These are phyloP conservation scores for Phyllosticta citriasiana DNA, from an alignment of 2,329 filamentous ascomycete species.

Conservation along the genomic window DNA sequence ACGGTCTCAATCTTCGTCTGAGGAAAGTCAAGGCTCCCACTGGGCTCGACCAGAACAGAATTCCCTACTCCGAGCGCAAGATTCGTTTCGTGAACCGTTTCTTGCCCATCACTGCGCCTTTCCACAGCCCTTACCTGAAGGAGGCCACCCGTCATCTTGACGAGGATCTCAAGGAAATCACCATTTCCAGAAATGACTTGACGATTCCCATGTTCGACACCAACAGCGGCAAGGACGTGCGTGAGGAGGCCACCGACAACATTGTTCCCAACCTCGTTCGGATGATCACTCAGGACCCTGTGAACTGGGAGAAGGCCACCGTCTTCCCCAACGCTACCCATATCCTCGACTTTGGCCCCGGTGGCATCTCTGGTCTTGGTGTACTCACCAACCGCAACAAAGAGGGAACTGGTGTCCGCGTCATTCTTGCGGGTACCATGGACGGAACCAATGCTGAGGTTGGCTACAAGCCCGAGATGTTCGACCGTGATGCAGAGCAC, in stretches of 20 bases:
- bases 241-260: slow-evolving; percentile 57
- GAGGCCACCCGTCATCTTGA: slow-evolving; percentile 75
- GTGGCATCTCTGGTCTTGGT: slow-evolving; percentile 91
- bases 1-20: slow-evolving; percentile 88
- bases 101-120: slow-evolving; percentile 92
- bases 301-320: slow-evolving; percentile 94
- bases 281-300: slow-evolving; percentile 88
- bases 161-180: slow-evolving; percentile 74
- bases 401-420: slow-evolving; percentile 92
- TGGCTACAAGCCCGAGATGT: slow-evolving; percentile 95
- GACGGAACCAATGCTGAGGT: slow-evolving; percentile 83
- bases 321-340: slow-evolving; percentile 85
- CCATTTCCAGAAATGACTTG: slow-evolving; percentile 62
- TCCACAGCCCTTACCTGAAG: slow-evolving; percentile 89
- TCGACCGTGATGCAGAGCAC: slow-evolving; percentile 90
- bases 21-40: slow-evolving; percentile 96
- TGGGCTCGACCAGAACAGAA: slow-evolving; percentile 88
- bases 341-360: slow-evolving; percentile 91
- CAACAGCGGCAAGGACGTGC: slow-evolving; percentile 75
- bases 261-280: slow-evolving; percentile 79
- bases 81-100: slow-evolving; percentile 95
- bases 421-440: slow-evolving; percentile 89
- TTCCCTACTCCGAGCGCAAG: slow-evolving; percentile 93
- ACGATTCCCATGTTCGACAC: slow-evolving; percentile 86
- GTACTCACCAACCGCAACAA: slow-evolving; percentile 98